Evolutionary conservation across 1,284 basidiomycete species (phyloP).

Genomic region (Cryptococcus wingfieldii): DNA sequence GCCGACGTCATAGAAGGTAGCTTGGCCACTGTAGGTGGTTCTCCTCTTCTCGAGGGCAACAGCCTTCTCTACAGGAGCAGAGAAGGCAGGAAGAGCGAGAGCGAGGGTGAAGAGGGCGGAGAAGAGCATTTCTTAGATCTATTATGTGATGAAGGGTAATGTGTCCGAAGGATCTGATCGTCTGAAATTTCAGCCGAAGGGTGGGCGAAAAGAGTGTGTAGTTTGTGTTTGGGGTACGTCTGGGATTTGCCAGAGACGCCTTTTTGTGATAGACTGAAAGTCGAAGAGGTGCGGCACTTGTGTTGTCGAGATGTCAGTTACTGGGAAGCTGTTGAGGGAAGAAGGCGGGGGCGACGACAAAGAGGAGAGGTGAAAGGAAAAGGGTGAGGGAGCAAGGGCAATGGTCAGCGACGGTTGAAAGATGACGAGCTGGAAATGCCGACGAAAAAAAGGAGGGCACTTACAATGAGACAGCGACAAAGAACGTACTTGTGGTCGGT

Average conservation of each 20-base stretch:
- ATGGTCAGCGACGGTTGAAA: not conserved
- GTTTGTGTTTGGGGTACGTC: not conserved
- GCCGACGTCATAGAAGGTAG: constrained; percentile 44
- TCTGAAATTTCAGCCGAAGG: no score
- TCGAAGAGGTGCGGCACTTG: constrained; percentile 3
- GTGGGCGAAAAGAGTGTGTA: not conserved
- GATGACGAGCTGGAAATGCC: not conserved
- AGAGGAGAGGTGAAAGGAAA: not conserved
- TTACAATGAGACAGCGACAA: not conserved
- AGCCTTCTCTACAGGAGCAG: not conserved
- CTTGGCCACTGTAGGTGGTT: constrained; percentile 21
- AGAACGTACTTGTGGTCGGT: not conserved
- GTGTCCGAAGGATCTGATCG: not conserved
- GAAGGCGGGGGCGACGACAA: no score
- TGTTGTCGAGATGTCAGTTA: not conserved
- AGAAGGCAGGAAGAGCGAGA: not conserved
- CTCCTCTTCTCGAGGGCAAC: not conserved
- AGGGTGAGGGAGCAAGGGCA: no score
- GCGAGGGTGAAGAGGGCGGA: not conserved
- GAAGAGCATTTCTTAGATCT: not conserved
- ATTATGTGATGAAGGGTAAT: not conserved
- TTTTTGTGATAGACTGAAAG: not conserved
- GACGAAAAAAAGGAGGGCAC: not conserved
- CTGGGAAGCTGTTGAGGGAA: no score
- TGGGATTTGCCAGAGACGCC: not conserved